phyloP scores from a whole-genome alignment of 805 yeast genomes.

The Candida odintsovae region DNA sequence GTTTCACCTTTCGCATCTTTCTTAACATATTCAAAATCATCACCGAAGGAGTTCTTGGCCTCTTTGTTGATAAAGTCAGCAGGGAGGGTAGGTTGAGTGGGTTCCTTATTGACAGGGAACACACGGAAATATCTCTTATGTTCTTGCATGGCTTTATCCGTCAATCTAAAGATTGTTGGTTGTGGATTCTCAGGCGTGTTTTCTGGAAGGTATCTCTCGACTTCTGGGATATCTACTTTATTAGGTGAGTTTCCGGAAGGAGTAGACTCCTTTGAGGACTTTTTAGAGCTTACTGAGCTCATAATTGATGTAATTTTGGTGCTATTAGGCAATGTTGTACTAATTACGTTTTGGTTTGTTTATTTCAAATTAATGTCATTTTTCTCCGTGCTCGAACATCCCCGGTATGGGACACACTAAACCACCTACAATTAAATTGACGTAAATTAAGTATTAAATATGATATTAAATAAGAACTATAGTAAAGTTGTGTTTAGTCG shows the following conservation, averaged over 20 bases:
- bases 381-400: no score
- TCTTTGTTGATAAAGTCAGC: constrained; percentile 12
- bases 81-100: constrained; percentile 5
- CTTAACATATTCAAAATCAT: constrained; percentile 26
- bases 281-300: not conserved
- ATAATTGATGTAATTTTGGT: not conserved
- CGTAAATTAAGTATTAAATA: no score
- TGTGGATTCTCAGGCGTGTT: constrained; percentile 21
- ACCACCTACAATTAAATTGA: no score
- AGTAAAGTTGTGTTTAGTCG: not conserved
- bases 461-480: not conserved
- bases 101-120: constrained; percentile 11
- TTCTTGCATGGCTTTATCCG: constrained; percentile 4
- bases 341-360: no score
- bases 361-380: no score
- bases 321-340: no score
- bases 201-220: constrained; percentile 15
- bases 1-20: constrained; percentile 40
- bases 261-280: not conserved
- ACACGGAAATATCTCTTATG: constrained; percentile 10
- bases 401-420: no score
- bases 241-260: not conserved
- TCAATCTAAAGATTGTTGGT: constrained; percentile 17
- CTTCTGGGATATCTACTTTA: not conserved
- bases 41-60: constrained; percentile 20